Conservation (phyloP, 495 filamentous ascomycete species). For the Neurospora terricola region DNA sequence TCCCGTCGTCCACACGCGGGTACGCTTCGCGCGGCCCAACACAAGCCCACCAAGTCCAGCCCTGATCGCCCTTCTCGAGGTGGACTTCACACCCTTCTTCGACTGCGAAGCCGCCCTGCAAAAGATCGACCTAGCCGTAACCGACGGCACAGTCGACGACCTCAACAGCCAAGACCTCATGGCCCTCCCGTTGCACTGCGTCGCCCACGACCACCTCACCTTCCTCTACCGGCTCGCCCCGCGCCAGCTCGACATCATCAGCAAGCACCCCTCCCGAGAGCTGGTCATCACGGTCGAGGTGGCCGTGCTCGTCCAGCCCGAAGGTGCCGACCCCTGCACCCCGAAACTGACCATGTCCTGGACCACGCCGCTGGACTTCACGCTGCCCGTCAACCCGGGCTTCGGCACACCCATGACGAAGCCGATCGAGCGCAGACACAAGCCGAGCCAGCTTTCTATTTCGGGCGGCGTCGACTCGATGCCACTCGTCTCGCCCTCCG, state of each 20-base stretch:
- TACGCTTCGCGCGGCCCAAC: slow-evolving; percentile 68
- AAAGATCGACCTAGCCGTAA: slow-evolving; percentile 53
- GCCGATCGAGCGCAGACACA: slow-evolving; percentile 56
- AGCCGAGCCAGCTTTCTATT: slow-evolving; percentile 51
- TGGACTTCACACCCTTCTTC: slow-evolving; percentile 79
- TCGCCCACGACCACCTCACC: slow-evolving; percentile 74
- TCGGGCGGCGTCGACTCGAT: slow-evolving; percentile 30
- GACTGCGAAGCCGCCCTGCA: slow-evolving; percentile 61
- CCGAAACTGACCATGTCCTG: slow-evolving; percentile 71
- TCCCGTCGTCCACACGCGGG: slow-evolving; percentile 73
- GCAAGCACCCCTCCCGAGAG: slow-evolving; percentile 40
- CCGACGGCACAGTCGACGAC: slow-evolving; percentile 57
- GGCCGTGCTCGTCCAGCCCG: slow-evolving; percentile 46
- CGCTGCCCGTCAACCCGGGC: slow-evolving; percentile 49
- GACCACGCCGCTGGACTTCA: slow-evolving; percentile 77
- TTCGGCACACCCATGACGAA: slow-evolving; percentile 40
- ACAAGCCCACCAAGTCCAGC: slow-evolving; percentile 52
- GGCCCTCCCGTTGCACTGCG: slow-evolving; percentile 55
- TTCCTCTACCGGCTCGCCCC: slow-evolving; percentile 72
- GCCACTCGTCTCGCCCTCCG: slow-evolving; percentile 35
- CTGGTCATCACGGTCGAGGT: slow-evolving; percentile 56
- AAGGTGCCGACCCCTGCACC: slow-evolving; percentile 43
- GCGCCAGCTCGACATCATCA: slow-evolving; percentile 46
- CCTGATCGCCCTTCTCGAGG: slow-evolving; percentile 71
- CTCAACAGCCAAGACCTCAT: slow-evolving; percentile 49